Base-by-base conservation (phyloP, 306 rosid species). In the Begonia masoniana region DNA sequence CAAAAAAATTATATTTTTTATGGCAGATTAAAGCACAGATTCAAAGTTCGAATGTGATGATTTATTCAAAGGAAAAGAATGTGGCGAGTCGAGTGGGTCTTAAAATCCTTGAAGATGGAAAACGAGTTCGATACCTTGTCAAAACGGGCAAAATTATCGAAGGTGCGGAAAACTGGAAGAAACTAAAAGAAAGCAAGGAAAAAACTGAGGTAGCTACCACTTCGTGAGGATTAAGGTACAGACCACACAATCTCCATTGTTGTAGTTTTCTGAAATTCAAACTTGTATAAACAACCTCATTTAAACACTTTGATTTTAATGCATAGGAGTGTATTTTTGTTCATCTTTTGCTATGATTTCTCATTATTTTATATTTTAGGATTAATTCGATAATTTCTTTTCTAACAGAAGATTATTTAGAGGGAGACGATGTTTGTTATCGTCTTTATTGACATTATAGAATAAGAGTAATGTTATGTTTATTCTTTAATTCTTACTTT, bases 31-130 rank as follows among this genome's bases (percentile, higher is more conserved):
- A 91, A 79, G 96, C 70, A 11, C 81, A 96, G 5, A 70, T 91
- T 61, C 99, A 91, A 75, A 91, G 99, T 74, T 91, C 99, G 41
- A 91, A 91, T 64, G 88, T 91, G 76, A 91, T 91, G 99, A 86
- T 83, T 17, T 91, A 86, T 78, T 91, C 96, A 0, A 83, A 86
- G 62, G 96, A 91, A 50, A 73, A 91, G 71, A 71, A 91, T 17
- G 86, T 86, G 49, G 84, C 93, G 7, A 91, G 99, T 63, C 85
- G 99, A 9, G 96, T 86, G 51, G 99, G 99, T 46, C 99, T 86
- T 62, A 83, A 86, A 67, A 61, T 68, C 43, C 83, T 91, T 65
- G 99, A 91, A 26, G 57, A 81, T 63, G 99, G 96, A 31, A 75
- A 47, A 46, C 86, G 74, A 35, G 99, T 86, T 59, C 84, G 99